Conservation (phyloP, 306 rosid species). For the Castanopsis chinensis region DNA sequence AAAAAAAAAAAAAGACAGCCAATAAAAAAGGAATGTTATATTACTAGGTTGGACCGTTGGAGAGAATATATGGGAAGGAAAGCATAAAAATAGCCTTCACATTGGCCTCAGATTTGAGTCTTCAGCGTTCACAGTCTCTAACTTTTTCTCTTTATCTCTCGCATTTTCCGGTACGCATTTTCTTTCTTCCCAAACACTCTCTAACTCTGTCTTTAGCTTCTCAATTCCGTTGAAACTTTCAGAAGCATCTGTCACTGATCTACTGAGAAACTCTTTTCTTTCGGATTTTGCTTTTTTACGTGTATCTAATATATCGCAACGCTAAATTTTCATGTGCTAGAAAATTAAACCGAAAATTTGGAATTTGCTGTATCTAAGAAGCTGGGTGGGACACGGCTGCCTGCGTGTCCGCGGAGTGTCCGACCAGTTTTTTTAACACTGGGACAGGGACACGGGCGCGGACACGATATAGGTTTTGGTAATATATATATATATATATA, state of each 20-base stretch:
- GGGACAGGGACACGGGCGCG: too few species aligned
- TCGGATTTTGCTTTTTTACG: neutral
- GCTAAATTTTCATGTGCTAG: too few species aligned
- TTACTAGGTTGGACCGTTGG: neutral
- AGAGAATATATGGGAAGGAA: conserved; percentile 8
- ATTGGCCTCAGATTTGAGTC: neutral
- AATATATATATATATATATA: too few species aligned
- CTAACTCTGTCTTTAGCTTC: neutral
- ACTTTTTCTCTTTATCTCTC: neutral
- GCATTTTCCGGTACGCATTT: neutral
- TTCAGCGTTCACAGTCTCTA: conserved; percentile 15
- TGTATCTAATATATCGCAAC: neutral
- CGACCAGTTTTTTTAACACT: too few species aligned
- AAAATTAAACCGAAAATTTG: neutral
- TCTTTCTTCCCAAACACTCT: neutral
- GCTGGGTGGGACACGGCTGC: too few species aligned
- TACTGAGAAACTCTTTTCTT: neutral
- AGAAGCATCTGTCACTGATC: neutral
- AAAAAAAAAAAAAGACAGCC: too few species aligned
- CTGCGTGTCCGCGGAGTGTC: too few species aligned
- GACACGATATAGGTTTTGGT: too few species aligned
- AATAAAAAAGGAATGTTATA: neutral
- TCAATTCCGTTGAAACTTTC: neutral
- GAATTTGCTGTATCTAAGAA: neutral
- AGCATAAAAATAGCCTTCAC: neutral